Evolutionary conservation across 139 green algal species (phyloP), one percentile per base, ranked within the genome.

Genomic region (Chlorella sp.): DNA sequence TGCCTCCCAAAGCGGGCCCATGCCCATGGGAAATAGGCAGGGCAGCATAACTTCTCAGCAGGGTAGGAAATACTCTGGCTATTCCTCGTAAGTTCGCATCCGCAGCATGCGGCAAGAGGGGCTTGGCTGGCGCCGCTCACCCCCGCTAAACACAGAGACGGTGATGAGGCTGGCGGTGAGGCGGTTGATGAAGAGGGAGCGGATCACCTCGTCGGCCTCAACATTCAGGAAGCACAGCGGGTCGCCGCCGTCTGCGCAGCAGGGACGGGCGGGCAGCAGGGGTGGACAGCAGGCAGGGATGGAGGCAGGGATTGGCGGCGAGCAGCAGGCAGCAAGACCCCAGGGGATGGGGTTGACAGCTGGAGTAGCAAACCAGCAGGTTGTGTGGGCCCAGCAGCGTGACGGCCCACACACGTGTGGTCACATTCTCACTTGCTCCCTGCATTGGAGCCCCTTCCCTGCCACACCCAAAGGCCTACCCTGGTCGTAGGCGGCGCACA

Each of bases 151-250:
- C 32, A 82, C 53, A 42, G 39, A 71, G 71, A 89, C 28, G 21
- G 71, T 89, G 48, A 89, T 57, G 32, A 89, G 69, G n/a, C 15
- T 24, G 1, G 18, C 15, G 26, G 61, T 26, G 3, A 37, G 28
- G 24, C 22, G 39, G 69, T 30, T 66, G 28, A 88, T 28, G n/a
- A 57, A 88, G 24, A 88, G 68, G 48, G 48, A 57, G 48, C 85
- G 32, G 39, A 89, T 34, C 0, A 75, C 32, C 40, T 89, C 85
- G 22, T 89, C 85, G 0, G 85, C 85, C 42, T 82, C 85, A 0
- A 82, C 53, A 42, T 89, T 89, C 16, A 89, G 32, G 22, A 73
- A 89, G 85, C 71, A 83, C 24, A 89, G 42, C 18, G 32, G 85
- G 32, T 60, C 26, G 32, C 85, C 75, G 28, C 69, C 53, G 42